Base-by-base conservation (phyloP, 164 flowering plant species). In the Malania oleifera region DNA sequence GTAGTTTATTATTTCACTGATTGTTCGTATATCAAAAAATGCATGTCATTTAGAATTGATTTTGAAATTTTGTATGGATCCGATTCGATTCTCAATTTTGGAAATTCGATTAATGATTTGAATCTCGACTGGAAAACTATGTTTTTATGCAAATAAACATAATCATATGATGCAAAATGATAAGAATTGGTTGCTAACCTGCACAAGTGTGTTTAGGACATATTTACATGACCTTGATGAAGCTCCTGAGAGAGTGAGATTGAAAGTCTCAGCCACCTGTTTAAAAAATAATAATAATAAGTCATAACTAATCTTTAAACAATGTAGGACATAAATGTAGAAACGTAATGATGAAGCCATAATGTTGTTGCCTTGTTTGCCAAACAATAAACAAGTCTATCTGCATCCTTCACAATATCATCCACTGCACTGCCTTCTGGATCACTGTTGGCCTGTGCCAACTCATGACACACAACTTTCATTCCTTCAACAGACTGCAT, bases 211-310 rank as follows among this genome's bases (percentile, higher is more conserved):
- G 73, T 95, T 95, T 43, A 95, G 70, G 39, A 91, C 99, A 71
- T 95, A 95, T 87, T 95, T 95, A 78, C 99, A 95, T 29, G 99
- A 90, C 65, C 99, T 80, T 60, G 99, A 95, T 52, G 99, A 89
- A 58, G 93, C 97, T 35, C 99, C 99, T 11, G 78, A 75, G 52
- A 91, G 75, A 70, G 97, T 86, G 71, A 86, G 79, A 74, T 91
- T 93, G 76, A 95, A 95, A 43, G 97, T 88, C 70, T 79, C 85
- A 18, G 96, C 87, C 0, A 95, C 96, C 99, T 93, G 71, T 59
- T 46, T 28, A 28, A 39, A 44, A 6, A 24, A 9, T 2, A 47
- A 9, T 12, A 47, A 47, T 18, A 18, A 12, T 47, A 3, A 7
- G 23, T 34, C 47, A n/a, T 10, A 25, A 1, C 24, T 39, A 23